Evolutionary conservation across 306 rosid species (phyloP).

Genomic region (Trichosanthes truncata): DNA sequence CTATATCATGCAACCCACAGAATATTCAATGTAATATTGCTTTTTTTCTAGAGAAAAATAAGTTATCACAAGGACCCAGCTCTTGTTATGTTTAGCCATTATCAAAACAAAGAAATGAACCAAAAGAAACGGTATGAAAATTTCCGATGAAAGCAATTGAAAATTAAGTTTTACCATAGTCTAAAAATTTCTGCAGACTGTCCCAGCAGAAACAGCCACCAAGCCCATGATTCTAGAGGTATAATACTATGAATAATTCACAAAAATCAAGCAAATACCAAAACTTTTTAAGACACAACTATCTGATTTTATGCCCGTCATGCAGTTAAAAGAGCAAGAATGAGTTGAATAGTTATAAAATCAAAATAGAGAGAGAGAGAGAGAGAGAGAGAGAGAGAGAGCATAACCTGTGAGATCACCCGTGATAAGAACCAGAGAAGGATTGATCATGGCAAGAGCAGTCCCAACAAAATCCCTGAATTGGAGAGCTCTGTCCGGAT

Average conservation of each 20-base stretch:
- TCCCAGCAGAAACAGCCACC: background rate
- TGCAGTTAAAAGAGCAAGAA: background rate
- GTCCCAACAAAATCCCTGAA: slow-evolving; percentile 48
- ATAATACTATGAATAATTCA: background rate
- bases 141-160: background rate
- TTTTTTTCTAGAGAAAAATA: background rate
- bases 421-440: slow-evolving; percentile 86
- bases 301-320: background rate
- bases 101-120: background rate
- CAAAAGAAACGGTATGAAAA: background rate
- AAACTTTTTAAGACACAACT: background rate
- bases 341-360: background rate
- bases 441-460: slow-evolving; percentile 75
- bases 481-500: slow-evolving; percentile 66
- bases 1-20: background rate
- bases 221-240: background rate
- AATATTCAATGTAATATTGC: background rate
- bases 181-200: background rate
- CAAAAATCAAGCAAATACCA: background rate
- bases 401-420: slow-evolving; percentile 85
- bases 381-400: background rate
- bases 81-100: background rate
- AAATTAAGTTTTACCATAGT: background rate
- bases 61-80: background rate
- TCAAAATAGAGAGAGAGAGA: background rate